These are phyloP conservation scores for Triticum turgidum DNA, from an alignment of 176 grass and related monocot genomes.

Conservation along the genomic window DNA sequence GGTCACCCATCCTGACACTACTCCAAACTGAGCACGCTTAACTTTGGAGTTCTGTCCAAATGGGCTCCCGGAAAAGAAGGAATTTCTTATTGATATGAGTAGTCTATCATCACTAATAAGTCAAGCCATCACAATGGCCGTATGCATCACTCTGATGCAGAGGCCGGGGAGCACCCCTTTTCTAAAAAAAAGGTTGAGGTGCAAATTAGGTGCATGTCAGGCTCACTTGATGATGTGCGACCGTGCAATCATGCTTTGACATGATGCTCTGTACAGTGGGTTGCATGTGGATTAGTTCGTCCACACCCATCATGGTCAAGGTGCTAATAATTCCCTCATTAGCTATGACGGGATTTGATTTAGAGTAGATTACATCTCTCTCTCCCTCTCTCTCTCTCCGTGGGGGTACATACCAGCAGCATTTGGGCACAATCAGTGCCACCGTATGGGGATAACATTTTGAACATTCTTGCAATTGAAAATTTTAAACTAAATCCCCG, in stretches of 20 bases:
- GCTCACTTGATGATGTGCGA: conserved; percentile 31
- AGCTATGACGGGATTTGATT: conserved; percentile 24
- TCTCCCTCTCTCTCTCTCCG: neutral
- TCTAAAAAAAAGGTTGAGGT: neutral
- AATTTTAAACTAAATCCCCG: conserved; percentile 10
- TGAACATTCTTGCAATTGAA: neutral
- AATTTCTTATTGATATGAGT: no score
- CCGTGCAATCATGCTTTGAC: conserved; percentile 13
- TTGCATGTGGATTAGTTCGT: conserved; percentile 46
- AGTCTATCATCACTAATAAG: no score
- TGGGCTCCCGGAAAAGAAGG: no score
- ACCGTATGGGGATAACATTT: conserved; percentile 1
- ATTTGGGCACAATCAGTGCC: conserved; percentile 42
- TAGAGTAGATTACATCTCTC: conserved; percentile 11
- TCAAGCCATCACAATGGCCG: no score
- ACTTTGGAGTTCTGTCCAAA: no score
- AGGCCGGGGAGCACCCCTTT: no score
- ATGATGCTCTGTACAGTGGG: conserved; percentile 30
- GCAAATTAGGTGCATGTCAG: conserved; percentile 21
- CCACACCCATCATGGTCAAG: conserved; percentile 36
- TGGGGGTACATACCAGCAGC: neutral
- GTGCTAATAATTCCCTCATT: conserved; percentile 39
- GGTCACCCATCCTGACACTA: no score
- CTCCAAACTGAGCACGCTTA: no score
- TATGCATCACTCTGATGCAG: no score